Conservation (phyloP, 805 yeast genomes). For the Wickerhamiella domercqiae region DNA sequence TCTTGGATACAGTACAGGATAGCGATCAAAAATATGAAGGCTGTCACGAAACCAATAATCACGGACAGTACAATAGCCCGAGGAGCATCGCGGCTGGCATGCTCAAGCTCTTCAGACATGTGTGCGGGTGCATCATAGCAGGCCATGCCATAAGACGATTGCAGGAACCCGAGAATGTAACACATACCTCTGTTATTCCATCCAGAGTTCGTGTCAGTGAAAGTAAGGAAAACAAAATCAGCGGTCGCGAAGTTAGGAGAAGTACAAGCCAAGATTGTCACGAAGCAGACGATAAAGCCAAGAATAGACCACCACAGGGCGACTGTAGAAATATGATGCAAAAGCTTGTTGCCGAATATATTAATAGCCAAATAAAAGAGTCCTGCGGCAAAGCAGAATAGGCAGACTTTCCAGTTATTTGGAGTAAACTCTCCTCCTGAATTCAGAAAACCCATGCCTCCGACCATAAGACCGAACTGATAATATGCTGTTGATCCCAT, state of each 20-base stretch:
- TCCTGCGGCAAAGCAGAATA: conserved; percentile 18
- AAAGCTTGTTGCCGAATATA: conserved; percentile 17
- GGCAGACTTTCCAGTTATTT: conserved; percentile 18
- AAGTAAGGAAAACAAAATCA: conserved; percentile 37
- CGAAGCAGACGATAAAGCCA: conserved; percentile 39
- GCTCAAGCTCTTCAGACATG: conserved; percentile 48
- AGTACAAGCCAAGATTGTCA: conserved; percentile 34
- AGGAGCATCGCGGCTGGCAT: conserved; percentile 46
- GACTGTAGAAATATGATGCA: conserved; percentile 36
- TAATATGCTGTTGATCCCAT: conserved; percentile 46
- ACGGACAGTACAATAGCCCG: conserved; percentile 48
- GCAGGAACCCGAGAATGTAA: conserved; percentile 52
- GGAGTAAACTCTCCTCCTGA: conserved; percentile 23
- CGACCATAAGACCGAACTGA: conserved; percentile 35
- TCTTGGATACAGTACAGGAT: conserved; percentile 41
- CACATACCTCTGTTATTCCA: conserved; percentile 47
- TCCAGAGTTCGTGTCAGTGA: conserved; percentile 38
- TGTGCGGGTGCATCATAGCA: conserved; percentile 61
- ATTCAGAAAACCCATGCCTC: conserved; percentile 34
- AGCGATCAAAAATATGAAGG: conserved; percentile 21
- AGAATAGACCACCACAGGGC: conserved; percentile 38
- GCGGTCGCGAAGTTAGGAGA: conserved; percentile 37
- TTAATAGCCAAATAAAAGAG: conserved; percentile 13
- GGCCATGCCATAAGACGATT: conserved; percentile 55
- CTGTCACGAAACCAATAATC: conserved; percentile 48